These are phyloP conservation scores for Cyberlindnera maclurae DNA, from an alignment of 805 yeast genomes.

Conservation along the genomic window DNA sequence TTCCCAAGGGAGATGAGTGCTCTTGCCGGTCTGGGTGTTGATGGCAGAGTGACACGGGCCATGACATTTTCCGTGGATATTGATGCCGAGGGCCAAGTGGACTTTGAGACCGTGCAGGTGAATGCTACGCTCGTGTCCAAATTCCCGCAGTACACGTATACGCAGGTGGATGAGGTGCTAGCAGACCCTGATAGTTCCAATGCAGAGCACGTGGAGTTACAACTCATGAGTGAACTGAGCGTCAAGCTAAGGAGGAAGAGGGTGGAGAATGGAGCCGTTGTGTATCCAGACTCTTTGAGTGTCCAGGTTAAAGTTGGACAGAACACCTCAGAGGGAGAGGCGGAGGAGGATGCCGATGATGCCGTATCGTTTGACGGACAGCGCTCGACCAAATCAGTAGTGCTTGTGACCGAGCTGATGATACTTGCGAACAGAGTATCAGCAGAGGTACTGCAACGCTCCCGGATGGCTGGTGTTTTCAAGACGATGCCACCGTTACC, in stretches of 20 bases:
- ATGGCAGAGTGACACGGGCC: conserved; percentile 37
- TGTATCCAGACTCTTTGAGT: conserved; percentile 31
- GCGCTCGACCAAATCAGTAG: conserved; percentile 40
- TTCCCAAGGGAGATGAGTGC: conserved; percentile 52
- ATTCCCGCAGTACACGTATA: conserved; percentile 54
- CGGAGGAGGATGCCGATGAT: conserved; percentile 3
- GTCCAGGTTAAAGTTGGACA: conserved; percentile 13
- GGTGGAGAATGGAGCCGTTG: conserved; percentile 33
- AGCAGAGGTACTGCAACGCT: conserved; percentile 37
- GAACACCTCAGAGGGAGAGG: background rate
- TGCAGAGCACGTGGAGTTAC: conserved; percentile 28
- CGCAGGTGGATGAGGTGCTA: conserved; percentile 49
- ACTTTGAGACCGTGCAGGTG: conserved; percentile 26
- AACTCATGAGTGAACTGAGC: conserved; percentile 28
- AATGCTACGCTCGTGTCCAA: conserved; percentile 35
- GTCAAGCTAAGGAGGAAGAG: conserved; percentile 21
- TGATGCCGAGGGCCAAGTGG: conserved; percentile 21
- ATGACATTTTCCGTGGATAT: conserved; percentile 35
- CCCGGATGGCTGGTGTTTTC: conserved; percentile 47
- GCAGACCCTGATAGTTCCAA: conserved; percentile 6
- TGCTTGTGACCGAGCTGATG: conserved; percentile 81
- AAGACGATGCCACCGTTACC: conserved; percentile 21
- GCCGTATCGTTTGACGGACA: conserved; percentile 18
- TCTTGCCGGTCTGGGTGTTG: conserved; percentile 44
- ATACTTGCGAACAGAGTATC: conserved; percentile 63